Percentiles rank a stretch among this genome's conserved stretches.
Evolutionary conservation across 1,284 basidiomycete genomes (phyloP).

Genomic region (Trametes polyzona): DNA sequence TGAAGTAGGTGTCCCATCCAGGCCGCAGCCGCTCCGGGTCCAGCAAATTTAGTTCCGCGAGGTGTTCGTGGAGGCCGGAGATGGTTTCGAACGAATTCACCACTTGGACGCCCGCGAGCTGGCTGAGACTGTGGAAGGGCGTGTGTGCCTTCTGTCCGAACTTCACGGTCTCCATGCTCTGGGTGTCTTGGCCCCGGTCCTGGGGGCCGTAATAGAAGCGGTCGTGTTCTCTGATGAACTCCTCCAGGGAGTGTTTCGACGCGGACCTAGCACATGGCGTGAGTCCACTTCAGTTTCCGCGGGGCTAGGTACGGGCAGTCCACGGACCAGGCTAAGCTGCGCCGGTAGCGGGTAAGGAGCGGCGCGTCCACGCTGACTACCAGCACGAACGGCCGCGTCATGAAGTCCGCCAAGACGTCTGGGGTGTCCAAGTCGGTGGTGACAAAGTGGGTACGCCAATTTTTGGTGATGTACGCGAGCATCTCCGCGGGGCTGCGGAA

Average conservation of each 20-base stretch:
- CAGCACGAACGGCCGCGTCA: constrained; percentile 91
- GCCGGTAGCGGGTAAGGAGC: constrained; percentile 59
- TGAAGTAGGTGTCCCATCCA: constrained; percentile 95
- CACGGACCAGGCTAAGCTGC: constrained; percentile 51
- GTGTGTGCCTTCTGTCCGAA: neutral
- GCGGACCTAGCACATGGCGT: constrained; percentile 23
- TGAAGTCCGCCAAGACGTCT: constrained; percentile 71
- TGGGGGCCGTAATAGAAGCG: constrained; percentile 33
- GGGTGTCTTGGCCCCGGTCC: neutral
- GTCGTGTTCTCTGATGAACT: constrained; percentile 40
- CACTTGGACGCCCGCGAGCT: constrained; percentile 68
- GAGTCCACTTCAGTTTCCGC: no score
- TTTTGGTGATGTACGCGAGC: constrained; percentile 78
- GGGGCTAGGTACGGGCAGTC: neutral
- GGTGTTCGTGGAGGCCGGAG: constrained; percentile 59
- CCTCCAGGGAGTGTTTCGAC: constrained; percentile 57
- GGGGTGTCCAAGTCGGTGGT: constrained; percentile 72
- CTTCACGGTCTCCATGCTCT: neutral
- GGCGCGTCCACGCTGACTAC: constrained; percentile 90
- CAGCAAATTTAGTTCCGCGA: constrained; percentile 71
- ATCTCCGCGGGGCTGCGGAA: constrained; percentile 64
- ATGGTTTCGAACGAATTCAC: constrained; percentile 71
- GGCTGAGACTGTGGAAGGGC: constrained; percentile 44
- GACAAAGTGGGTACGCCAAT: constrained; percentile 85
- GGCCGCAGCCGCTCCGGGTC: constrained; percentile 81